Percentiles rank a stretch among this genome's conserved stretches.
These are phyloP conservation scores for Ogataea pignaliae DNA, from an alignment of 805 yeast genomes.

Conservation along the genomic window DNA sequence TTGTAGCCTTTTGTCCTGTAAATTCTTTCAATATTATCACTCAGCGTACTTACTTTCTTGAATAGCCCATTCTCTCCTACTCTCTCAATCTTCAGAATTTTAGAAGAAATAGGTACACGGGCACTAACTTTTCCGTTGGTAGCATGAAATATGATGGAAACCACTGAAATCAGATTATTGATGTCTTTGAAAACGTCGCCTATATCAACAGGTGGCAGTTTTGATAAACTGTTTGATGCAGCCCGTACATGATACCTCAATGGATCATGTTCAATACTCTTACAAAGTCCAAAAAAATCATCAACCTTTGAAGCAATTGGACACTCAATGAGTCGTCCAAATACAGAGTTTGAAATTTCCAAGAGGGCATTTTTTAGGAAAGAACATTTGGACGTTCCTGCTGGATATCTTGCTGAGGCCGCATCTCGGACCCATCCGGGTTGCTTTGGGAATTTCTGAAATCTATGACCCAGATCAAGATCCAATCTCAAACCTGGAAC, in stretches of 20 bases:
- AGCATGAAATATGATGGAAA: slow-evolving; percentile 21
- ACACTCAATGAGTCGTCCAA: slow-evolving; percentile 36
- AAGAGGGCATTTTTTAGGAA: slow-evolving; percentile 37
- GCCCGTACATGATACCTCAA: slow-evolving; percentile 43
- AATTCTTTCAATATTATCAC: not conserved
- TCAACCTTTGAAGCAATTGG: slow-evolving; percentile 27
- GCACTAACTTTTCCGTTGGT: slow-evolving; percentile 14
- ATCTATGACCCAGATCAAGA: slow-evolving; percentile 27
- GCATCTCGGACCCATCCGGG: slow-evolving; percentile 34
- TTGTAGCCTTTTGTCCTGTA: not conserved
- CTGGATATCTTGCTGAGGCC: slow-evolving; percentile 44
- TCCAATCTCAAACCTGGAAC: slow-evolving; percentile 35
- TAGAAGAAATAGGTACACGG: slow-evolving; percentile 14
- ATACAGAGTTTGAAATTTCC: slow-evolving; percentile 30
- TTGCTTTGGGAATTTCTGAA: slow-evolving; percentile 39
- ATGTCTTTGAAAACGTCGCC: slow-evolving; percentile 11
- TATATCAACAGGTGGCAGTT: slow-evolving; percentile 11
- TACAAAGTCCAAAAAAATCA: slow-evolving; percentile 38
- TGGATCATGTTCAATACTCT: slow-evolving; percentile 43
- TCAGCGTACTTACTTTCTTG: not conserved
- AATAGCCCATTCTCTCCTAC: slow-evolving; percentile 10
- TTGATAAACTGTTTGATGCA: slow-evolving; percentile 15
- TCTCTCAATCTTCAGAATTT: slow-evolving; percentile 14
- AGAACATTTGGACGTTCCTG: slow-evolving; percentile 47
- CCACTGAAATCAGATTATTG: slow-evolving; percentile 10